These are phyloP conservation scores for Pilasporangium apinafurcum DNA, from an alignment of 352 stramenopile species.

Conservation along the genomic window DNA sequence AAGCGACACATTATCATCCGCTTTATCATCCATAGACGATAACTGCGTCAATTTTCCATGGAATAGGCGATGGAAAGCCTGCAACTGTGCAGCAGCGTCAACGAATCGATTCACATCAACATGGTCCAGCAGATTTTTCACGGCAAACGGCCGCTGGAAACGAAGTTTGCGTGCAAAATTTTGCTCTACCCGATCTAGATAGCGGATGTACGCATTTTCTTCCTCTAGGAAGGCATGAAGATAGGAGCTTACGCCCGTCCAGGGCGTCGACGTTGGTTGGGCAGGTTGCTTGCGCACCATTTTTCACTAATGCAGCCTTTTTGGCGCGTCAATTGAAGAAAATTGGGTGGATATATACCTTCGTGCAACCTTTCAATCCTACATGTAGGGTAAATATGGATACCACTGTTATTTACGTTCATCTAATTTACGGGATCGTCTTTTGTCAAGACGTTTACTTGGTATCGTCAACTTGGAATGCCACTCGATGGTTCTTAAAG, in stretches of 20 bases:
- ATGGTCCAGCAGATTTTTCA: not conserved
- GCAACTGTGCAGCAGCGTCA: not conserved
- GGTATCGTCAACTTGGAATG: not conserved
- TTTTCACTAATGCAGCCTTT: too few relatives aligned
- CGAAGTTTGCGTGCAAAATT: not conserved
- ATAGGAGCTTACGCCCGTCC: too few relatives aligned
- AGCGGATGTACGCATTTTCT: not conserved
- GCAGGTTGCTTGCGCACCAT: too few relatives aligned
- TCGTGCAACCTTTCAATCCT: too few relatives aligned
- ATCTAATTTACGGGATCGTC: not conserved
- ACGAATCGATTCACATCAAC: not conserved
- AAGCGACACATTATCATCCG: too few relatives aligned
- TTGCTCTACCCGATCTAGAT: not conserved
- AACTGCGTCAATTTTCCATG: too few relatives aligned
- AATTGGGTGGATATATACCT: too few relatives aligned
- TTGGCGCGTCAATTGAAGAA: too few relatives aligned
- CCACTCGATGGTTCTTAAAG: constrained; percentile 21
- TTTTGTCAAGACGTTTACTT: not conserved
- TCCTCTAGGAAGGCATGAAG: not conserved
- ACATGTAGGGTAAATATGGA: too few relatives aligned
- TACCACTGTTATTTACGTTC: constrained; percentile 1
- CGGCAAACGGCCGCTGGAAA: not conserved
- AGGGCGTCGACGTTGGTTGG: too few relatives aligned
- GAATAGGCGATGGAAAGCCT: not conserved
- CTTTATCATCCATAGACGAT: too few relatives aligned